Evolutionary conservation across 2,329 filamentous ascomycete genomes (phyloP), one percentile per base, ranked within the genome.

Genomic region (Xylariaceae sp.): DNA sequence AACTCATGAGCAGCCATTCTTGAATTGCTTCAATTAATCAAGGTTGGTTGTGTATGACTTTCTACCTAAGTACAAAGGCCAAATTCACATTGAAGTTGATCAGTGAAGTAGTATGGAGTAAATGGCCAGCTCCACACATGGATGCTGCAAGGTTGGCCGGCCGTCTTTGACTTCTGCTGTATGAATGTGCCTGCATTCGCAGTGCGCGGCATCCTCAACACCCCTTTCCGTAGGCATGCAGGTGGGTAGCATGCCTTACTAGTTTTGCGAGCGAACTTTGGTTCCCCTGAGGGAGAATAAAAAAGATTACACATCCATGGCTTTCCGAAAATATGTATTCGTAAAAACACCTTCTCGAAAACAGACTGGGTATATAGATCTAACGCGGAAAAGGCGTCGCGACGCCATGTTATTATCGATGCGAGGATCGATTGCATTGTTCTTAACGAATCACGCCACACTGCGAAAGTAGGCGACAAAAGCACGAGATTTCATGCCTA

Each of bases 301-400:
- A 58, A 53, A 29, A 58, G 62, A 65, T 61, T 64, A 67, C 58
- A 64, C 56, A 55, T 54, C 62, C 62, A 59, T 56, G 54, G 57
- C 62, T 64, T 67, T 68, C 65, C 67, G 62, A 52, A 60, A 61
- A 57, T 65, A 64, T 62, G 54, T 54, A 52, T 62, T 55, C 62
- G 55, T 44, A 9, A 19, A 65, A 69, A 70, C 65, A 66, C 66
- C 66, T 62, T 58, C 59, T 56, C 43, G 62, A 60, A 60, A 59
- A 60, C 63, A 66, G 66, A 64, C 62, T 62, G 58, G 72, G 72
- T 74, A 74, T 74, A 74, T 71, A 69, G 62, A 69, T 69, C 65
- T 64, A 67, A 67, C 63, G 67, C 71, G 70, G 63, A 71, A 70
- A 64, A 64, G 63, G 66, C 62, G 67, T 65, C 62, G 67, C 53